Base-by-base conservation (phyloP, 352 stramenopile species). In the Globisporangium sylvaticum region DNA sequence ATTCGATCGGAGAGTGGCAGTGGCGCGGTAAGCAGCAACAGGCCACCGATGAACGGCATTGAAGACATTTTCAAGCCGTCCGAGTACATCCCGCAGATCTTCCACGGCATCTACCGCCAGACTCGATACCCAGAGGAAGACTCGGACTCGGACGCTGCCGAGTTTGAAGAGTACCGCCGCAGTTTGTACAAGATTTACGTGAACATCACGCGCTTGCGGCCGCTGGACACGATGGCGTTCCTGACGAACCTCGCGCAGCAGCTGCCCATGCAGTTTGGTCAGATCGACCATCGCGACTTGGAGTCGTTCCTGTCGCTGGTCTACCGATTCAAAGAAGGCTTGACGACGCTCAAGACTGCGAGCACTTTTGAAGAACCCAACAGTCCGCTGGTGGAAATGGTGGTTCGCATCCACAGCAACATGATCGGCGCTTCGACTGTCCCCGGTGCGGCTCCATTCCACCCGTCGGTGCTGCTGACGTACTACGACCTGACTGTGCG, bases 171-270 rank as follows among this genome's bases (percentile, higher is more conserved):
- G 54, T 94, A 95, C 65, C 83, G 87, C 29, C 82, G 81, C 55
- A 91, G 86, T 61, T 69, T 94, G 24, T 92, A 90, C 74, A 92
- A 91, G 57, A 93, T 96, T 64, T 96, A 91, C 66, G 82, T 96
- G 54, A 94, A 96, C 67, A 88, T 94, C 58, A 87, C 87, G 44
- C 87, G 87, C 1, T 73, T 90, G 58, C 77, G 86, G 37, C 80
- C 89, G 31, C 70, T 90, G 42, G 79, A 91, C 34, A 89, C 86
- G 27, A 73, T 95, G 58, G 66, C 64, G 22, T 94, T 90, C 74
- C 71, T 94, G 15, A 77, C 74, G 12, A 91, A 83, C 24, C 57
- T 93, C 44, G 76, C 83, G 6, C 76, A 90, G 37, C 77, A 83
- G 50, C 62, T 91, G 48, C 73, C 83, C 1, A 50, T 64, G 25